Evolutionary conservation across 768 basidiomycete species (phyloP).

Genomic region (Auriscalpium vulgare): DNA sequence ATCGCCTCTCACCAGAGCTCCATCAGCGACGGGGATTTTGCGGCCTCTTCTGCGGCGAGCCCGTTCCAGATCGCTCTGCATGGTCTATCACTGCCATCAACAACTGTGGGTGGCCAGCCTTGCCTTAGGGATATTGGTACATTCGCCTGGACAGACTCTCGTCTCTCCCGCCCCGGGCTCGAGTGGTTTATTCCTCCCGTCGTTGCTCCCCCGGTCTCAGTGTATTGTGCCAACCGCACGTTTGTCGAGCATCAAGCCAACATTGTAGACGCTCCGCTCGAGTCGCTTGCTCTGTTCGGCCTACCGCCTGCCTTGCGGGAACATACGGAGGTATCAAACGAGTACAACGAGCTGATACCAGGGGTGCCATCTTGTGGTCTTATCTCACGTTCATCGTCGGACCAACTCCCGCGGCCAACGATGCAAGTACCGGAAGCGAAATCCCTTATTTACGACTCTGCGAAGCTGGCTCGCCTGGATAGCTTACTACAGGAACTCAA

Average conservation of each 20-base stretch:
- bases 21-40: slow-evolving; percentile 48
- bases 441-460: slow-evolving; percentile 91
- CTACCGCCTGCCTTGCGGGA: slow-evolving; percentile 62
- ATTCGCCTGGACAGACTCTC: slow-evolving; percentile 64
- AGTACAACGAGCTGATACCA: slow-evolving; percentile 45
- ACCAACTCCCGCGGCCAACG: slow-evolving; percentile 71
- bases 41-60: slow-evolving; percentile 27
- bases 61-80: slow-evolving; percentile 29
- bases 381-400: slow-evolving; percentile 50
- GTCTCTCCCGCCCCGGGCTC: slow-evolving; percentile 69
- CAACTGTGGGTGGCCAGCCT: slow-evolving; percentile 36
- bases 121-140: slow-evolving; percentile 53
- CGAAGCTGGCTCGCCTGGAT: slow-evolving; percentile 90
- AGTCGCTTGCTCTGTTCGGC: slow-evolving; percentile 77
- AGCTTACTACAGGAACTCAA: slow-evolving; percentile 87
- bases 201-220: slow-evolving; percentile 74
- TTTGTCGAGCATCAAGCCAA: slow-evolving; percentile 67
- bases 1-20: no score
- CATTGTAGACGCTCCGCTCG: slow-evolving; percentile 58
- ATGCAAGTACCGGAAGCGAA: slow-evolving; percentile 96
- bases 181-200: slow-evolving; percentile 83
- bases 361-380: slow-evolving; percentile 62
- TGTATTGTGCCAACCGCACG: slow-evolving; percentile 66
- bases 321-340: slow-evolving; percentile 39
- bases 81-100: slow-evolving; percentile 19